Evolutionary conservation across 805 yeast species (phyloP).

Genomic region (Scheffersomyces spartinae): DNA sequence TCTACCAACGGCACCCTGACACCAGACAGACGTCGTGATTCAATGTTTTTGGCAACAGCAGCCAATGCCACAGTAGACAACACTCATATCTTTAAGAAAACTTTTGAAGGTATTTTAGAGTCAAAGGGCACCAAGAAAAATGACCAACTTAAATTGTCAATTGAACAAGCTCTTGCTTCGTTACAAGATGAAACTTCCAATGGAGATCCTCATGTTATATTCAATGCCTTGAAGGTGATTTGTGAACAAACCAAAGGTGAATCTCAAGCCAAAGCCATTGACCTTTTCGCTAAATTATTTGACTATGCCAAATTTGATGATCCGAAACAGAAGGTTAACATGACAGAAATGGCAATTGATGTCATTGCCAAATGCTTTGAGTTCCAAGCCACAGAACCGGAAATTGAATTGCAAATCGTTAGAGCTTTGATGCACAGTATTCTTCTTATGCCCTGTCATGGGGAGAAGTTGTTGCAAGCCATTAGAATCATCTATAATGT

Average conservation of each 20-base stretch:
- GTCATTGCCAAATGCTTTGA: slow-evolving; percentile 30
- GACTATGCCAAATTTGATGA: slow-evolving; percentile 30
- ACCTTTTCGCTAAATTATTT: slow-evolving; percentile 32
- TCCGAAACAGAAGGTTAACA: slow-evolving; percentile 16
- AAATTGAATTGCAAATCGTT: slow-evolving; percentile 83
- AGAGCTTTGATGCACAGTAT: slow-evolving; percentile 86
- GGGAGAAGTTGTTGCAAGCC: slow-evolving; percentile 78
- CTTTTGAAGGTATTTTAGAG: slow-evolving; percentile 21
- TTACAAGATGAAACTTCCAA: slow-evolving; percentile 15
- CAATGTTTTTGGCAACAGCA: slow-evolving; percentile 7
- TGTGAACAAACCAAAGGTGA: slow-evolving; percentile 23
- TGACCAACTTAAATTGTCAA: slow-evolving; percentile 15
- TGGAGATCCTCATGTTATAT: slow-evolving; percentile 23
- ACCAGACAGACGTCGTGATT: too few relatives aligned
- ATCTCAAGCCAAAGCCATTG: slow-evolving; percentile 27
- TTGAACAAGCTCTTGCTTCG: slow-evolving; percentile 25
- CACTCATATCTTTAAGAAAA: slow-evolving; percentile 17
- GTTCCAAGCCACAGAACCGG: slow-evolving; percentile 86
- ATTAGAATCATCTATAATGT: slow-evolving; percentile 89
- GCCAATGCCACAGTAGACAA: slow-evolving; percentile 13
- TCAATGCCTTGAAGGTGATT: slow-evolving; percentile 25
- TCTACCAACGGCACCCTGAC: too few relatives aligned
- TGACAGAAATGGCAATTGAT: slow-evolving; percentile 30
- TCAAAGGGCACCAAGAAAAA: slow-evolving; percentile 31
- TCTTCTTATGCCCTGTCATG: slow-evolving; percentile 78